Percentiles rank a stretch among this genome's conserved stretches.
Conservation (phyloP, 2,329 filamentous ascomycete genomes). For the Sporothrix humicola region DNA sequence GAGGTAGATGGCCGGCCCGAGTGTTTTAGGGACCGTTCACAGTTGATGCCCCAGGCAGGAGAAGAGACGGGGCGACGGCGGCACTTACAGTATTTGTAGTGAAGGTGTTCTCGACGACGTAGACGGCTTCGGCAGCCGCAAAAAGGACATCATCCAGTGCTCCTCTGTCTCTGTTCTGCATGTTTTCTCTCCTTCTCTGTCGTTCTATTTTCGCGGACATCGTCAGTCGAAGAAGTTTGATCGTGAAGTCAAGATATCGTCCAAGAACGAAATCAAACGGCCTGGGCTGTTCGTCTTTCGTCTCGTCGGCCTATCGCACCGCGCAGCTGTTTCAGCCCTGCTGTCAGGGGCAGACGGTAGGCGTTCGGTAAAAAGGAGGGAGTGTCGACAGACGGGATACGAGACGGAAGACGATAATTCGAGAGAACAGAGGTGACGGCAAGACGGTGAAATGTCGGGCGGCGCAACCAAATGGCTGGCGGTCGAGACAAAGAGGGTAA, state of each 20-base stretch:
- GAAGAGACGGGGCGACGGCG: too few species aligned
- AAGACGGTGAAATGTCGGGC: background rate
- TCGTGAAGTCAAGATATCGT: background rate
- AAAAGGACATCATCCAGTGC: too few species aligned
- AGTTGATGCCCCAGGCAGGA: too few species aligned
- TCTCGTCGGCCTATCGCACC: background rate
- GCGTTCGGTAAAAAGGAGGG: background rate
- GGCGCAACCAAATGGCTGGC: background rate
- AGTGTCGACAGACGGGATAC: background rate
- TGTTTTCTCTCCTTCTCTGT: too few species aligned
- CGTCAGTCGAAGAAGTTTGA: too few species aligned
- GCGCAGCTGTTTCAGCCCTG: conserved; percentile 23
- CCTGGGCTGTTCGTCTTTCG: background rate
- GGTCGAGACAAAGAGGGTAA: background rate
- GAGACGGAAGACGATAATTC: background rate
- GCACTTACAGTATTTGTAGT: too few species aligned
- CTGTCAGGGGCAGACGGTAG: conserved; percentile 21
- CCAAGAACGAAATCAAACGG: background rate
- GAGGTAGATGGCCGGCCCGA: too few species aligned
- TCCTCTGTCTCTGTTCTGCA: too few species aligned
- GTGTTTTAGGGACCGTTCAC: too few species aligned
- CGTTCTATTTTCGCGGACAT: too few species aligned
- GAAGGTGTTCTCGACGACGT: too few species aligned
- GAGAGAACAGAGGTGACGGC: background rate
- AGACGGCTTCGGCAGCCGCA: too few species aligned